A percentile compares a stretch with the other conserved stretches of the same genome.
These are phyloP conservation scores for Eutypella sp. DNA, from an alignment of 2,329 filamentous ascomycete genomes.

Conservation along the genomic window DNA sequence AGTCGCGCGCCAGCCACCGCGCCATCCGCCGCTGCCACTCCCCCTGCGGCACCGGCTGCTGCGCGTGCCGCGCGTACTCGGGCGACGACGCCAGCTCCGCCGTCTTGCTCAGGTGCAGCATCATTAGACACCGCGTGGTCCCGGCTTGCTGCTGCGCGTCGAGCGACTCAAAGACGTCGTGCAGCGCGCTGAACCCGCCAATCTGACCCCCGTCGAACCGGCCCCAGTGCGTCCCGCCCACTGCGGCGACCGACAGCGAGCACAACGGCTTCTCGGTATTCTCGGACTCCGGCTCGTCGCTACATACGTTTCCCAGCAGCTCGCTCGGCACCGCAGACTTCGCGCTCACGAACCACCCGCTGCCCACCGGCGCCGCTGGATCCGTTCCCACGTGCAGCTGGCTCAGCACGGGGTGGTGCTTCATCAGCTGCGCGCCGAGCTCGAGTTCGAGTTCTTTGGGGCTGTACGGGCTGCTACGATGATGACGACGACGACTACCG, in stretches of 20 bases:
- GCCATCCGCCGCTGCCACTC: not conserved
- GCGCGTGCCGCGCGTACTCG: not conserved
- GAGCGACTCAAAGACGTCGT: not conserved
- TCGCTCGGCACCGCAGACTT: not conserved
- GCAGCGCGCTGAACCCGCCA: not conserved
- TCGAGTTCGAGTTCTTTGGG: not conserved
- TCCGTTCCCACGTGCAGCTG: not conserved
- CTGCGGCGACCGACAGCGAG: not conserved
- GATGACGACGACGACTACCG: too few species aligned
- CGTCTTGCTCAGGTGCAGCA: too few species aligned
- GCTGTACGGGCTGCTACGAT: not conserved
- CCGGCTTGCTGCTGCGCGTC: too few species aligned
- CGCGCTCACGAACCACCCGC: not conserved
- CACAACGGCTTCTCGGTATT: not conserved
- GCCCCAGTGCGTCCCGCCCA: not conserved
- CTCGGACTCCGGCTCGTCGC: not conserved
- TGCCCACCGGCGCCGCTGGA: not conserved
- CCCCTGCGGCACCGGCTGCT: not conserved
- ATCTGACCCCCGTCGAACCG: not conserved
- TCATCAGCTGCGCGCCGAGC: not conserved
- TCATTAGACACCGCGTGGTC: too few species aligned
- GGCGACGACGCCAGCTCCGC: too few species aligned
- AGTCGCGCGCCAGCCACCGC: not conserved
- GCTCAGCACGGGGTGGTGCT: not conserved
- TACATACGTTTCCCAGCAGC: not conserved